phyloP scores from a whole-genome alignment of 768 basidiomycete genomes.

The Rossbeevera mucosa region DNA sequence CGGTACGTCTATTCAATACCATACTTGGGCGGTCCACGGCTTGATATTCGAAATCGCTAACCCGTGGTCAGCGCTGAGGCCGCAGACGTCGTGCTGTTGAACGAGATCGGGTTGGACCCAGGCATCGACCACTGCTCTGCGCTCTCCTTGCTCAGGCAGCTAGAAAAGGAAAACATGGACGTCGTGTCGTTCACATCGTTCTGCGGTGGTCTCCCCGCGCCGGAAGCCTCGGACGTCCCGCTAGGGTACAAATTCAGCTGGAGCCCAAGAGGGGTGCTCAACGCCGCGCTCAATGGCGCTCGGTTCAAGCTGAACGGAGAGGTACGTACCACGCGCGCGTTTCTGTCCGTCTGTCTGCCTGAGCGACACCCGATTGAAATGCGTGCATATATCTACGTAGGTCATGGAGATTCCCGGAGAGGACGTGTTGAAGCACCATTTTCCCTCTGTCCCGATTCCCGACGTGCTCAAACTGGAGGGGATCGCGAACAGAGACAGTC shows the following conservation, averaged over 20 bases:
- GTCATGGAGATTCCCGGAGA: slow-evolving; percentile 45
- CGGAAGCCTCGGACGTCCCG: slow-evolving; percentile 54
- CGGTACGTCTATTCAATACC: slow-evolving; percentile 48
- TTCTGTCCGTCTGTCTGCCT: no score
- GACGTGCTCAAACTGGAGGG: slow-evolving; percentile 70
- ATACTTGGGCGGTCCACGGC: neutral
- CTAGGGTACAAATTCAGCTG: slow-evolving; percentile 93
- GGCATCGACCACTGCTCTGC: slow-evolving; percentile 90
- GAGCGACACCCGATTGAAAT: neutral
- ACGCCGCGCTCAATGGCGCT: slow-evolving; percentile 73
- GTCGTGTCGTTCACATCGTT: slow-evolving; percentile 80
- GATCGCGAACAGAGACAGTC: slow-evolving; percentile 78
- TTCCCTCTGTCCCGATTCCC: slow-evolving; percentile 64
- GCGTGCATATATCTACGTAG: slow-evolving; percentile 30
- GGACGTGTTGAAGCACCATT: slow-evolving; percentile 51
- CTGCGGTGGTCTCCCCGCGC: slow-evolving; percentile 89
- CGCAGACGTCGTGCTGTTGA: slow-evolving; percentile 69
- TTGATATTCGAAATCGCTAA: neutral
- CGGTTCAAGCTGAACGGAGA: slow-evolving; percentile 53
- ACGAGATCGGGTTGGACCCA: slow-evolving; percentile 88
- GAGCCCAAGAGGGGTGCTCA: slow-evolving; percentile 84
- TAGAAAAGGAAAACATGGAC: slow-evolving; percentile 48
- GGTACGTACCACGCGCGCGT: slow-evolving; percentile 39
- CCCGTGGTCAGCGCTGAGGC: slow-evolving; percentile 47
- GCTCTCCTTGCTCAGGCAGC: slow-evolving; percentile 55